A percentile compares a stretch with the other conserved stretches of the same genome.
phyloP scores from a whole-genome alignment of 352 stramenopile genomes.

The Chloridella minuta region DNA sequence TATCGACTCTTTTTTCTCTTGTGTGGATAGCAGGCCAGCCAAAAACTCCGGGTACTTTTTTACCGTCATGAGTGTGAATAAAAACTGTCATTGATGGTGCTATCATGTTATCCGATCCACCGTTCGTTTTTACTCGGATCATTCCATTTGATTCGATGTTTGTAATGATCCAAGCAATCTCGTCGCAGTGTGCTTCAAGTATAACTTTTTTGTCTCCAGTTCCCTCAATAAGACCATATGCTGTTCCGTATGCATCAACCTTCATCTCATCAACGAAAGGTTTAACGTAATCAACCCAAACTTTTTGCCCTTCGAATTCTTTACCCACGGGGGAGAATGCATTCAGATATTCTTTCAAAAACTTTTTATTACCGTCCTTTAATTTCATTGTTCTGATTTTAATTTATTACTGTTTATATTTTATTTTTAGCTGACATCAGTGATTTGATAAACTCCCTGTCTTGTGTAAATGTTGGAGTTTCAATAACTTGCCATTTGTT shows the following conservation, averaged over 20 bases:
- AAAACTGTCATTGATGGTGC: not conserved
- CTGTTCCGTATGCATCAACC: not conserved
- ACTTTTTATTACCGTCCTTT: not conserved
- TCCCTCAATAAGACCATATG: not conserved
- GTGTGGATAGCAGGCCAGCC: not conserved
- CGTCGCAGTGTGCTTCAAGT: not conserved
- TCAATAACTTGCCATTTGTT: no score
- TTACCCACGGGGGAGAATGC: not conserved
- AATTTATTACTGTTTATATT: no score
- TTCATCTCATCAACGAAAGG: not conserved
- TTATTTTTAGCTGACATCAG: no score
- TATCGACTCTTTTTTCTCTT: not conserved
- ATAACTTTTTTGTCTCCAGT: not conserved
- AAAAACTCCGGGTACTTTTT: not conserved
- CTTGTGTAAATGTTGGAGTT: no score
- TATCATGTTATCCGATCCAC: not conserved
- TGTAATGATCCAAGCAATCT: not conserved
- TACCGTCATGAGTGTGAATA: not conserved
- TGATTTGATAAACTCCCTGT: no score
- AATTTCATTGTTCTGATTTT: not conserved
- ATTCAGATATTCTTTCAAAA: conserved; percentile 10
- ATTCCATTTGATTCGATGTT: not conserved
- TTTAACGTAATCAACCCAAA: conserved; percentile 5
- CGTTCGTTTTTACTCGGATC: not conserved
- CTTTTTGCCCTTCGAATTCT: not conserved